Base-by-base conservation (phyloP, 2,329 filamentous ascomycete genomes). In the Scopulariopsis brevicaulis region DNA sequence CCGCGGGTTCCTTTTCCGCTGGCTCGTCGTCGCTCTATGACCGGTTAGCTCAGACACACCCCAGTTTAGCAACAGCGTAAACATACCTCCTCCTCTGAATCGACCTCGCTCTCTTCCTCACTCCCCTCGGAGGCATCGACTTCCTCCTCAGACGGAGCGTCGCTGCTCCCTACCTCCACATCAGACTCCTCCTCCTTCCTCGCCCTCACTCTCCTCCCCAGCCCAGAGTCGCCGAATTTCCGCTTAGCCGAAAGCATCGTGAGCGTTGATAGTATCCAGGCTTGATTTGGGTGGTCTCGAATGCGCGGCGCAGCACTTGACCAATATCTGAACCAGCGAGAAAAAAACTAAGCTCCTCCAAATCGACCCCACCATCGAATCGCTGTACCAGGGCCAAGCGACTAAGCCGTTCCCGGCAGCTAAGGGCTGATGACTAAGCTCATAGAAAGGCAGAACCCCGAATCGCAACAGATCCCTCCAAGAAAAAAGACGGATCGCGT, bases 121-220 rank as follows among this genome's bases (percentile, higher is more conserved):
- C 65, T 65, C 24, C 56, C 56, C n/a, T 63, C 63, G n/a, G 61
- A 58, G 34, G 18, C 55, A 28, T 57, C 48, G 18, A 52, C 62
- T 1, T 62, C 60, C n/a, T 62, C 62, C 32, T 64, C 64, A n/a
- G 61, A 61, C 11, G 69, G 69, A 24, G 46, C 46, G 15, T 68
- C 71, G 63, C 68, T 71, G 57, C 62, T 68, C 28, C 67, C 64
- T 25, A 65, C 61, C 25, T 74, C 72, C 6, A 69, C 61, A 46
- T 76, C 70, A 63, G 71, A 73, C 56, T 76, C 70, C 28, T 77
- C 75, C 32, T 78, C 73, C 34, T 66, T 72, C 54, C 76, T 68
- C 1, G 73, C 69, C 40, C 73, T 73, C 1, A 79, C 76, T 50
- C 75, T 70, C 58, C 75, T 69, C 60, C 74, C 71, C 1, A 77